These are phyloP conservation scores for Candida tunisiensis DNA, from an alignment of 1,139 yeast genomes.

Conservation along the genomic window DNA sequence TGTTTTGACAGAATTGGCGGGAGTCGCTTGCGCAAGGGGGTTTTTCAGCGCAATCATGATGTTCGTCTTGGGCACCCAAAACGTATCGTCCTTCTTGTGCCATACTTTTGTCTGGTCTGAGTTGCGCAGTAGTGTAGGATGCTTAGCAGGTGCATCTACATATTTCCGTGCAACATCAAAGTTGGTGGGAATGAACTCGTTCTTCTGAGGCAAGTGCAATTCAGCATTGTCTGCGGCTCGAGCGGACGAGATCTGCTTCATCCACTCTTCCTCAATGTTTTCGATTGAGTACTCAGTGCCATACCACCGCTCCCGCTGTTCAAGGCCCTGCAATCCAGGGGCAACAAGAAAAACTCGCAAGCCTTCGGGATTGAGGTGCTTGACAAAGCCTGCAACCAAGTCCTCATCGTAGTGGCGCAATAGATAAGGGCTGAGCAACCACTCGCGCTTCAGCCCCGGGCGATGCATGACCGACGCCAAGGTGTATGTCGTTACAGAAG, in stretches of 20 bases:
- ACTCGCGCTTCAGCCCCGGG: conserved; percentile 42
- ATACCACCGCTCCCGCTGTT: conserved; percentile 62
- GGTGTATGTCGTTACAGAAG: conserved; percentile 41
- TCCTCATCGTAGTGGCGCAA: conserved; percentile 41
- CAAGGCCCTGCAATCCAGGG: conserved; percentile 19
- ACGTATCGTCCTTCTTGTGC: conserved; percentile 85
- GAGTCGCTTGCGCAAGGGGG: conserved; percentile 44
- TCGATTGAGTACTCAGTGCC: conserved; percentile 60
- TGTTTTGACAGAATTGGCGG: conserved; percentile 39
- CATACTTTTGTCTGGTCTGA: conserved; percentile 38
- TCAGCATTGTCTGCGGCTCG: conserved; percentile 19
- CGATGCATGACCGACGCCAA: conserved; percentile 33
- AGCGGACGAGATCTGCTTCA: conserved; percentile 8
- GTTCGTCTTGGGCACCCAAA: conserved; percentile 76
- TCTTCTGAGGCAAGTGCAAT: conserved; percentile 49
- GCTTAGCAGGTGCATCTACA: conserved; percentile 19
- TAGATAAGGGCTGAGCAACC: conserved; percentile 40
- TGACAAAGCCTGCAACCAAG: conserved; percentile 33
- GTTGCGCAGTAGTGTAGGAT: conserved; percentile 32
- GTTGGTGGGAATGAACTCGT: conserved; percentile 67
- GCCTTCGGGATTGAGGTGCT: conserved; percentile 37
- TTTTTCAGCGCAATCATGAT: conserved; percentile 44
- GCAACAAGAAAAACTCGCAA: conserved; percentile 40
- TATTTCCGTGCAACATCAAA: conserved; percentile 40
- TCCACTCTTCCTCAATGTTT: conserved; percentile 26